phyloP scores from a whole-genome alignment of 148 eudicot species.

The Vaccinium corymbosum region DNA sequence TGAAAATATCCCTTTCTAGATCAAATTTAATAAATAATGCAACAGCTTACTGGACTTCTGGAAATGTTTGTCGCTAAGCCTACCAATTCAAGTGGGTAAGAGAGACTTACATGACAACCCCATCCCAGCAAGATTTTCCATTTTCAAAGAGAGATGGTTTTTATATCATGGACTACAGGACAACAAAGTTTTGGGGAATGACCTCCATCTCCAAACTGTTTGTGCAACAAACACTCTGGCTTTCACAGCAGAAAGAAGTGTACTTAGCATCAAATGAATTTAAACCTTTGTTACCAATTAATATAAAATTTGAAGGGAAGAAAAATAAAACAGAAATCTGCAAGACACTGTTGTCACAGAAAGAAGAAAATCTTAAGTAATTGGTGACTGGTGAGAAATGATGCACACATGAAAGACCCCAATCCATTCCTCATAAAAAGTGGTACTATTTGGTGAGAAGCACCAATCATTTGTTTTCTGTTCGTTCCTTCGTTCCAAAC shows the following conservation, averaged over 20 bases:
- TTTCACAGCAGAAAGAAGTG: constrained; percentile 82
- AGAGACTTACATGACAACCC: constrained; percentile 78
- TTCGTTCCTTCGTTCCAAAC: too few relatives aligned
- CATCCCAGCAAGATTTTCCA: constrained; percentile 68
- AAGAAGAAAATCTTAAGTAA: too few relatives aligned
- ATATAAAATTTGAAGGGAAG: too few relatives aligned
- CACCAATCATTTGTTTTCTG: too few relatives aligned
- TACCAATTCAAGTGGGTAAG: background rate
- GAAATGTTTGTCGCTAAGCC: background rate
- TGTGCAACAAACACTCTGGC: constrained; percentile 96
- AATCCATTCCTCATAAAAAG: too few relatives aligned
- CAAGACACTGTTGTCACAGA: too few relatives aligned
- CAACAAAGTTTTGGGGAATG: constrained; percentile 74
- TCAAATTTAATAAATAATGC: background rate
- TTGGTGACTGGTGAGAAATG: too few relatives aligned
- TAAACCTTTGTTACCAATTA: constrained; percentile 17
- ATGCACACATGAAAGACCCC: too few relatives aligned
- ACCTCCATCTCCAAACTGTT: constrained; percentile 97
- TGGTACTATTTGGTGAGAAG: too few relatives aligned
- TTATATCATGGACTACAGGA: constrained; percentile 98
- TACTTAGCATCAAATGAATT: constrained; percentile 76
- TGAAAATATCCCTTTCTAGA: background rate
- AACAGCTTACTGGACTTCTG: too few relatives aligned
- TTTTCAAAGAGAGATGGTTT: constrained; percentile 83
- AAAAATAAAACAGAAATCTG: too few relatives aligned